These are phyloP conservation scores for Sphagnum fallax DNA, from an alignment of 228 moss, liverwort and hornwort genomes.

Conservation along the genomic window DNA sequence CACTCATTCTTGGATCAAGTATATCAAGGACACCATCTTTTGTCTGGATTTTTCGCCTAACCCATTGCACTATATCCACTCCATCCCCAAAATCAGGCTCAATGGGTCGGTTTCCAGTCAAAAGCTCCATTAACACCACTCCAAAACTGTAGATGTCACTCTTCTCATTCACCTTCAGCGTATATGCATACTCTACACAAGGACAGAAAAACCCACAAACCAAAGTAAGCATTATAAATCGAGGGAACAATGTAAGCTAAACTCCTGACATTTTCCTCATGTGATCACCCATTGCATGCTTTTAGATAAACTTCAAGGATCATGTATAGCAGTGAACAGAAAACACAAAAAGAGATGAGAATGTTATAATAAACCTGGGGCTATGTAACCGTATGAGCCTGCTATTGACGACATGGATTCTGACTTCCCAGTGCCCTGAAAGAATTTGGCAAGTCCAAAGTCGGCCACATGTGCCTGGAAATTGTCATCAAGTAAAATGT, in stretches of 20 bases:
- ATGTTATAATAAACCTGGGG: slow-evolving; percentile 30
- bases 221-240: not conserved
- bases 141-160: slow-evolving; percentile 71
- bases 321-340: not conserved
- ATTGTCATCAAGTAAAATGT: slow-evolving; percentile 52
- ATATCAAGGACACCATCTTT: slow-evolving; percentile 51
- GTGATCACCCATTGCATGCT: not conserved
- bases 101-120: slow-evolving; percentile 64
- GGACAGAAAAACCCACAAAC: not conserved
- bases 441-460: slow-evolving; percentile 59
- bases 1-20: slow-evolving; percentile 45
- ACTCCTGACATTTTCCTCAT: not conserved
- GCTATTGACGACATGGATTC: slow-evolving; percentile 66
- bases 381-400: slow-evolving; percentile 67
- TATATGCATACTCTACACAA: slow-evolving; percentile 59
- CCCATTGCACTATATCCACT: slow-evolving; percentile 65
- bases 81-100: slow-evolving; percentile 63
- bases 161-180: slow-evolving; percentile 66
- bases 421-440: slow-evolving; percentile 43
- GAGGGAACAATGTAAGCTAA: not conserved
- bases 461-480: slow-evolving; percentile 64
- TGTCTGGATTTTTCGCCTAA: slow-evolving; percentile 52
- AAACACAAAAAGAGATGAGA: too few relatives aligned
- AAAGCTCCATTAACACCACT: slow-evolving; percentile 61
- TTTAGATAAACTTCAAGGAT: not conserved